Base-by-base conservation (phyloP, 495 filamentous ascomycete genomes). In the Penicillium soppii region DNA sequence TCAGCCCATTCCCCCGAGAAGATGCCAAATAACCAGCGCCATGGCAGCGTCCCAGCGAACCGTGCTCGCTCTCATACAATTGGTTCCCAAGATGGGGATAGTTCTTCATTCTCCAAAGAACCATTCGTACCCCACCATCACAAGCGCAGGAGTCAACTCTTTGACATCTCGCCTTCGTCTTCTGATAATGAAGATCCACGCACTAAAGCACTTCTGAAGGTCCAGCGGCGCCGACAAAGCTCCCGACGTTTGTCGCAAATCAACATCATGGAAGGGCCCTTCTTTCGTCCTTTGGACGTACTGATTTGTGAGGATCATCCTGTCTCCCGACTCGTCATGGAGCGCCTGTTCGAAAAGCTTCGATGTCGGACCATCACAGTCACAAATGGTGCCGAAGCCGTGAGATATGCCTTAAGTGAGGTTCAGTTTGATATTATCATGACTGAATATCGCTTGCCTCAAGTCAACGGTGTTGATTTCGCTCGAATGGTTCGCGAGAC, bases 301-400 rank as follows among this genome's bases (percentile, higher is more conserved):
- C 79, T 98, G 23, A 92, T 98, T 44, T 97, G 94, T 67, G 94
- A 98, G 71, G 95, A 97, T 66, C 94, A 97, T 63, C 95, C 95
- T 1, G 91, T 97, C n/a, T 96, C 92, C 13, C 82, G 91, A 38
- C 77, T 97, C 68, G 91, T 98, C 19, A 96, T 97, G 94, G 94
- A 97, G 63, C 90, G 92, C 50, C 72, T 97, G 5, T 82, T 97
- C 37, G 95, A 97, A 68, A 97, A 95, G 70, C 78, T 98, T 29
- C 85, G 88, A 27, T 98, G 94, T 58, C 88, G 95, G 15, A 96
- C 91, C n/a, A 95, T 98, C 53, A 86, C 89, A 13, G 94, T 91
- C 2, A 77, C 82, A 7, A 95, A 90, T 55, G 94, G 95, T 15
- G 79, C 89, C 2, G 94, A 98, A 59, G 95, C 91, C 2, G 85